A percentile compares a stretch with the other conserved stretches of the same genome.
phyloP scores from a whole-genome alignment of 1,284 basidiomycete genomes.

The Bjerkandera adusta region DNA sequence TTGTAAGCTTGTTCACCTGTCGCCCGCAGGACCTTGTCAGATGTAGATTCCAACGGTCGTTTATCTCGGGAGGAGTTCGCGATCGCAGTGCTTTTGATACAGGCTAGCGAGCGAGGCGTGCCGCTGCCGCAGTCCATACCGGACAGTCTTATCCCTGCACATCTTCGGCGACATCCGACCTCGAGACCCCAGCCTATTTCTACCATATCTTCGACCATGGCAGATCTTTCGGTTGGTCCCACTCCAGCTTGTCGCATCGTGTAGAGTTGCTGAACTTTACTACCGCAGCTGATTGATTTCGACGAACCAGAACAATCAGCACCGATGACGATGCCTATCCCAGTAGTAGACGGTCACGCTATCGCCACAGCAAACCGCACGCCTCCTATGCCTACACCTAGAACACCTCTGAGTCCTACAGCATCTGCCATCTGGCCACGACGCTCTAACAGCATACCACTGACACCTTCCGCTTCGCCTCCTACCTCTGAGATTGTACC shows the following conservation, averaged over 20 bases:
- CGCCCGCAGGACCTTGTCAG: slow-evolving; percentile 21
- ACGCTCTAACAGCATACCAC: not conserved
- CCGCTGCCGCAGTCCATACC: slow-evolving; percentile 20
- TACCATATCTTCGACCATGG: not conserved
- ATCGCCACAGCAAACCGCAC: slow-evolving; percentile 1
- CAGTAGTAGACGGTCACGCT: not conserved
- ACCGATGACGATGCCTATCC: slow-evolving; percentile 2
- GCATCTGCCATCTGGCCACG: not conserved
- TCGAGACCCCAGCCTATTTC: not conserved
- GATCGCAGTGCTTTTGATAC: slow-evolving; percentile 23
- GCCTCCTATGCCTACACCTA: not conserved
- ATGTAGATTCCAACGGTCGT: slow-evolving; percentile 23
- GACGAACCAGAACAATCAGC: slow-evolving; percentile 2
- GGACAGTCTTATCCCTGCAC: slow-evolving; percentile 4
- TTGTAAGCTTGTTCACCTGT: not conserved
- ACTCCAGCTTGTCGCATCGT: too few relatives aligned
- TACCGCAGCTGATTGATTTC: slow-evolving; percentile 13
- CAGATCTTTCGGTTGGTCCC: too few relatives aligned
- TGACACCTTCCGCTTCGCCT: not conserved
- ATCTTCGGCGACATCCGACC: not conserved
- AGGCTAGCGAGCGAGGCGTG: slow-evolving; percentile 19
- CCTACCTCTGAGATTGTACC: not conserved
- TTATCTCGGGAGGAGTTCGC: slow-evolving; percentile 25
- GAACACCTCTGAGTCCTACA: slow-evolving; percentile 1
- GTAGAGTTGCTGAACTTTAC: not conserved